phyloP scores from a whole-genome alignment of 2,329 filamentous ascomycete genomes.

The Botrytis aclada region DNA sequence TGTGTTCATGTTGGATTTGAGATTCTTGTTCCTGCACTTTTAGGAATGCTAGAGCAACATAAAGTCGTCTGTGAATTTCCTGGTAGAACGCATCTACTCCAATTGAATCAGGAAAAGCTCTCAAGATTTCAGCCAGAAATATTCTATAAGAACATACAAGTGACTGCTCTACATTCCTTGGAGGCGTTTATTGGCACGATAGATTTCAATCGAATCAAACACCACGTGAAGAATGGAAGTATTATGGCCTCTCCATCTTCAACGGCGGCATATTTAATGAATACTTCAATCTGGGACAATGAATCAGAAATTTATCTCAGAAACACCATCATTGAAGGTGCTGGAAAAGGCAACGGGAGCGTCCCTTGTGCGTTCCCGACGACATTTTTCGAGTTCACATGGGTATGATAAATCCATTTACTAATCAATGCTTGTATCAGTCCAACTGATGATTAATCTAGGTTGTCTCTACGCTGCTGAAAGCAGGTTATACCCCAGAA shows the following conservation, averaged over 20 bases:
- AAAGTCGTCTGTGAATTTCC: background rate
- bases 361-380: too few relatives aligned
- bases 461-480: background rate
- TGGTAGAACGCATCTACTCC: conserved; percentile 9
- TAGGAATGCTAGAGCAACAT: conserved; percentile 4
- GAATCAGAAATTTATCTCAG: too few relatives aligned
- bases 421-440: background rate
- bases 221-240: too few relatives aligned
- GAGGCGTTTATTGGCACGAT: too few relatives aligned
- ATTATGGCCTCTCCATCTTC: too few relatives aligned
- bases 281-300: too few relatives aligned
- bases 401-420: conserved; percentile 25
- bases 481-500: background rate
- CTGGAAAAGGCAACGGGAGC: too few relatives aligned
- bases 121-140: conserved; percentile 33
- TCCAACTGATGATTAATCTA: background rate
- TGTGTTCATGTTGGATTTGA: conserved; percentile 18
- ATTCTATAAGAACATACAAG: conserved; percentile 34
- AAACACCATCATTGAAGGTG: too few relatives aligned
- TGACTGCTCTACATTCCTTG: conserved; percentile 37
- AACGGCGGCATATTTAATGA: too few relatives aligned
- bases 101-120: conserved; percentile 35
- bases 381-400: too few relatives aligned
- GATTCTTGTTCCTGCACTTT: conserved; percentile 7
- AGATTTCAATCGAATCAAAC: too few relatives aligned